A percentile compares a stretch with the other conserved stretches of the same genome.
These are phyloP conservation scores for Penicillium arizonense DNA, from an alignment of 495 filamentous ascomycete species.

Conservation along the genomic window DNA sequence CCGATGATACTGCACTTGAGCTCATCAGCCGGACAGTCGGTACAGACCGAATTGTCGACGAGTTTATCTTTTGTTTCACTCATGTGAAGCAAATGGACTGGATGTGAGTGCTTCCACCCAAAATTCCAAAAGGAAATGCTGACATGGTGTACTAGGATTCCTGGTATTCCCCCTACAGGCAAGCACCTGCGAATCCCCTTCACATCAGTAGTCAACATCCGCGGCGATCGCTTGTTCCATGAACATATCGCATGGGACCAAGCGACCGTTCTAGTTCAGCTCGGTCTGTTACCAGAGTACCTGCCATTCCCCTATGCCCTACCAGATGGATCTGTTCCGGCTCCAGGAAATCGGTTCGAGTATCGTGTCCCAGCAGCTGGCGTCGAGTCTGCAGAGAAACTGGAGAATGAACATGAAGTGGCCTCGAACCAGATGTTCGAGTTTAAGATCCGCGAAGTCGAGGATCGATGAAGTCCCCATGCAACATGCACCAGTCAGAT, in stretches of 20 bases:
- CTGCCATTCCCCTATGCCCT: constrained; percentile 56
- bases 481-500: too few relatives aligned
- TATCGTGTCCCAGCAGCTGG: constrained; percentile 70
- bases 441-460: constrained; percentile 21
- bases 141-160: constrained; percentile 39
- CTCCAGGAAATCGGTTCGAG: constrained; percentile 48
- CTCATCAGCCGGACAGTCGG: constrained; percentile 69
- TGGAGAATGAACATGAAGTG: constrained; percentile 56
- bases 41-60: constrained; percentile 57
- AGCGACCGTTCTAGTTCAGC: constrained; percentile 68
- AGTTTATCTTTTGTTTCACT: constrained; percentile 58
- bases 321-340: constrained; percentile 36
- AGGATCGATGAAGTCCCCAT: background rate
- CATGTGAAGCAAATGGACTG: constrained; percentile 69
- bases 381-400: constrained; percentile 59
- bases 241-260: constrained; percentile 90
- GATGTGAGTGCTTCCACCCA: constrained; percentile 46
- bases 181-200: constrained; percentile 65
- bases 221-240: constrained; percentile 72
- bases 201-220: constrained; percentile 70
- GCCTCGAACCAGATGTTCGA: constrained; percentile 66
- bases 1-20: constrained; percentile 61
- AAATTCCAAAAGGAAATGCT: constrained; percentile 42
- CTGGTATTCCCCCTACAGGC: constrained; percentile 69
- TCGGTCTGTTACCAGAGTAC: constrained; percentile 66